These are phyloP conservation scores for Isabelozyma rhagii DNA, from an alignment of 805 yeast species.

Conservation along the genomic window DNA sequence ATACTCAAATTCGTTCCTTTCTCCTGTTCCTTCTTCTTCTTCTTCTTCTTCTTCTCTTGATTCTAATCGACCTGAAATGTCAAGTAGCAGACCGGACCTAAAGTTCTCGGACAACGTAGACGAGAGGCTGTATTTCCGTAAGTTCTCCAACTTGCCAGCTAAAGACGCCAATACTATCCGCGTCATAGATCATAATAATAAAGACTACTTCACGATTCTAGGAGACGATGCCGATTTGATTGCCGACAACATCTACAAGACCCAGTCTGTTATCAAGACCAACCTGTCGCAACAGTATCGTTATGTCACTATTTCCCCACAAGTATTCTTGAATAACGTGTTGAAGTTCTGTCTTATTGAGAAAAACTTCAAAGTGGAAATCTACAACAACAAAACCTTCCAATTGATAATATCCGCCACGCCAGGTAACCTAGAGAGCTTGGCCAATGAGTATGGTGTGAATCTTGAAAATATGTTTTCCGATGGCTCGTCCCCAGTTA, in stretches of 20 bases:
- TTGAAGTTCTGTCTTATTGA: slow-evolving; percentile 66
- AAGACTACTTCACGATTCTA: slow-evolving; percentile 75
- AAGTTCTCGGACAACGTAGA: slow-evolving; percentile 40
- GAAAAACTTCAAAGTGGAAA: slow-evolving; percentile 72
- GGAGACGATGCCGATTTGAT: slow-evolving; percentile 75
- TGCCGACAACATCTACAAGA: slow-evolving; percentile 81
- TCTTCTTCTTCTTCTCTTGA: neutral
- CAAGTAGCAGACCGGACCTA: slow-evolving; percentile 40
- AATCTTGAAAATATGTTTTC: slow-evolving; percentile 61
- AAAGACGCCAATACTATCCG: slow-evolving; percentile 55
- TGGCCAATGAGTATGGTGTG: slow-evolving; percentile 33
- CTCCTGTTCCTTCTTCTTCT: neutral
- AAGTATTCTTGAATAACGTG: slow-evolving; percentile 62
- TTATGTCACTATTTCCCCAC: slow-evolving; percentile 75
- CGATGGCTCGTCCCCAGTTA: slow-evolving; percentile 38
- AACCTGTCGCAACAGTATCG: slow-evolving; percentile 41
- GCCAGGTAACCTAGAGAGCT: slow-evolving; percentile 80
- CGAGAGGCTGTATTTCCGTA: slow-evolving; percentile 40
- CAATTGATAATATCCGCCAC: slow-evolving; percentile 60
- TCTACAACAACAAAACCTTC: slow-evolving; percentile 67
- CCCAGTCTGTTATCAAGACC: slow-evolving; percentile 74
- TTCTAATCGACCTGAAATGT: slow-evolving; percentile 17
- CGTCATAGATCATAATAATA: slow-evolving; percentile 65
- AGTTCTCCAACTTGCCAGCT: slow-evolving; percentile 47
- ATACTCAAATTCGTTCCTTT: no score